Evolutionary conservation across 495 filamentous ascomycete species (phyloP), one percentile per base, ranked within the genome.

Genomic region (Astrothelium macrocarpum): DNA sequence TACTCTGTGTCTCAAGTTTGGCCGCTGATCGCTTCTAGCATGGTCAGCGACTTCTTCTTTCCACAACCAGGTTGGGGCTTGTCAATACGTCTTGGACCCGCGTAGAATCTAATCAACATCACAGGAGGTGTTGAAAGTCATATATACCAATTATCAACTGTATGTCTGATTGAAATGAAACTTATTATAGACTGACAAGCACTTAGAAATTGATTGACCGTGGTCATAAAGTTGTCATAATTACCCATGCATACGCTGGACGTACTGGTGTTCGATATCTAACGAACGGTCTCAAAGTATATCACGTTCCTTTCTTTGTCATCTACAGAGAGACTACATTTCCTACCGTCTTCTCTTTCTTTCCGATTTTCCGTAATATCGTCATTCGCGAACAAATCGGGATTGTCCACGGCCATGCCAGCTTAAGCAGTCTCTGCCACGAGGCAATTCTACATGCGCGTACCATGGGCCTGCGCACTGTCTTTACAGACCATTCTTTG

Each of bases 21-120:
- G 23, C 18, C 67, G 39, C 68, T 71, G 58, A 73, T 70, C 43
- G 61, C 46, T 2, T 59, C 53, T 70, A 88, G 85, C 56, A 97
- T 98, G 94, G 88, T 95, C 80, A 91, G 93, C 81, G 94, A 98
- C 79, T 97, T 93, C 83, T 98, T 98, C 84, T 98, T 93, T 71
- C 94, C 94, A 26, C 95, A 97, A 69, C 91, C 93, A 46, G 92
- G 85, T 84, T 20, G 29, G 49, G 2, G 9, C 0, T 20, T 56
- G 1, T 9, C 0, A n/a, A 28, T 5, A 28, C 1, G 11, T 28
- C 11, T 7, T n/a, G 10, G 0, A 9, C 11, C 25, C 2, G 2
- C 20, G 5, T 10, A 56, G 10, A n/a, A n/a, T 10, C 20, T 34
- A 9, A 61, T 65, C 58, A 53, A 39, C 36, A 39, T 53, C 63